These are phyloP conservation scores for Sporobolomyces pararoseus DNA, from an alignment of 768 basidiomycete genomes.

Conservation along the genomic window DNA sequence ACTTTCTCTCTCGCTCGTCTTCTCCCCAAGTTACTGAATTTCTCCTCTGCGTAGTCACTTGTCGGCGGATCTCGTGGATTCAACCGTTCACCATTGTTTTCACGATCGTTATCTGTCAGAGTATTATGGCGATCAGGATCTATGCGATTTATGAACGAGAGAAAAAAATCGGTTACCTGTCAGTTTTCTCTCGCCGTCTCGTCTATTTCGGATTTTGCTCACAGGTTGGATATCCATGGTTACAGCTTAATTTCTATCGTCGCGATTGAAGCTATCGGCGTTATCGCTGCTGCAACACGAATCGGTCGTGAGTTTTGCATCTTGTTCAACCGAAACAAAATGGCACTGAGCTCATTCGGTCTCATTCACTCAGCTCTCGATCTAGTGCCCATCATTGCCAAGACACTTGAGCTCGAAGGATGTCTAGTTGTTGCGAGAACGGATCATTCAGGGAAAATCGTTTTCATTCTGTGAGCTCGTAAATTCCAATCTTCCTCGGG, in stretches of 20 bases:
- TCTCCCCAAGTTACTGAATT: neutral
- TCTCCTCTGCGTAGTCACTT: neutral
- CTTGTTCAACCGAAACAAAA: too few species aligned
- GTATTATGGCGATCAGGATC: neutral
- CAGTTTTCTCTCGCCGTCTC: neutral
- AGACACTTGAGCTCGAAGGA: neutral
- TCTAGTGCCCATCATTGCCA: neutral
- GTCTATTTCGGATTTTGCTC: too few species aligned
- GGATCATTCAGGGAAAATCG: neutral
- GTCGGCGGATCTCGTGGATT: conserved; percentile 4
- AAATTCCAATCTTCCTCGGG: too few species aligned
- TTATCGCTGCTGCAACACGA: neutral
- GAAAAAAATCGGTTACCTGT: conserved; percentile 1
- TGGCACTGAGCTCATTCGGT: too few species aligned
- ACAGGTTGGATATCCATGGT: too few species aligned
- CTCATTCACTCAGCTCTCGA: neutral
- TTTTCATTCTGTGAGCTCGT: neutral
- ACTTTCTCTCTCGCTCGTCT: neutral
- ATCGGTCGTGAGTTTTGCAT: neutral
- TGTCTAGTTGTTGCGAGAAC: neutral
- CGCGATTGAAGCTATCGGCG: neutral
- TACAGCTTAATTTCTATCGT: neutral
- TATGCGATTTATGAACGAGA: conserved; percentile 8
- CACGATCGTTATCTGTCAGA: neutral
- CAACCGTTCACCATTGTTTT: conserved; percentile 10